Evolutionary conservation across 805 yeast genomes (phyloP), one percentile per base, ranked within the genome.

Genomic region (Starmera pachycereana): DNA sequence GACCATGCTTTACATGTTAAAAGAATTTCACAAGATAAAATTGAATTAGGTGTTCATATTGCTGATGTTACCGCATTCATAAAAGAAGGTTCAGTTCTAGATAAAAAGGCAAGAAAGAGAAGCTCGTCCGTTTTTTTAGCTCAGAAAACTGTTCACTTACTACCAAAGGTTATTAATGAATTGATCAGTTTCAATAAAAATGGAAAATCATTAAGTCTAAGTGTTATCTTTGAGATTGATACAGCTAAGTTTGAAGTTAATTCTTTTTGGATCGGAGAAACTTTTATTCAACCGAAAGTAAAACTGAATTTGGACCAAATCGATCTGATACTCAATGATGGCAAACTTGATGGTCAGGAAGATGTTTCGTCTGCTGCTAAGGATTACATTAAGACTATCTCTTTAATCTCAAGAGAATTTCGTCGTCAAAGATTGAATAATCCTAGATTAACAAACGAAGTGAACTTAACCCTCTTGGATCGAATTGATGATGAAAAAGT

Each of bases 121-220:
- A 87, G 94, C 1, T 76, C 90, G 4, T 78, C 96, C 8, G 97
- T 90, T 4, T 83, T 80, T 53, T 71, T 89, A 58, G 92, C 94
- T 12, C 96, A 89, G 56, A 68, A 72, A 27, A 73, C 78, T 35
- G 71, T 66, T 11, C 74, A 80, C 43, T 68, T 88, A 49, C 72
- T 81, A 48, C 96, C 96, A 8, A 64, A 65, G 35, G 71, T 72
- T 36, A 68, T 90, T 19, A 76, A 75, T 50, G 72, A 76, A 7
- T 51, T 71, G 19, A 61, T 76, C 32, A 78, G 87, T 3, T 78
- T 89, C 54, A 69, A 69, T 29, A 79, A 72, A 37, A 76, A 72
- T 42, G 74, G 72, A 42, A 65, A 68, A 42, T 70, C 77, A 29
- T 75, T 88, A 35, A 77, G 95, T 0, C 46, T 92, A 9, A 80